Evolutionary conservation across 2,329 filamentous ascomycete species (phyloP).

Genomic region (Phaeosphaeriaceae sp.): DNA sequence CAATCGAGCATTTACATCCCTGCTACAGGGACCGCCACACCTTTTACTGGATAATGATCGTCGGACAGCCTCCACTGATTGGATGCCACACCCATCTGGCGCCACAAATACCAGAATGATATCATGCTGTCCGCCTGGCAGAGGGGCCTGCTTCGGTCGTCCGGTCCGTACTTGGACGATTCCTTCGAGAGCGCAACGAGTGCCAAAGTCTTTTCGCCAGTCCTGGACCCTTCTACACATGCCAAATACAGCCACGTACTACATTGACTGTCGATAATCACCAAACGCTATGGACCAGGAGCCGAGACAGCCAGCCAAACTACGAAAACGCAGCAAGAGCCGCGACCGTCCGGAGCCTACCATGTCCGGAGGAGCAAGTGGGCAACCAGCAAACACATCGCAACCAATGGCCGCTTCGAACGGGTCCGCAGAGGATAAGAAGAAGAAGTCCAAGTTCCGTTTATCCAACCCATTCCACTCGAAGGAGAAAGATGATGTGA

Average conservation of each 20-base stretch:
- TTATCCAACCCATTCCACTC: conserved; percentile 47
- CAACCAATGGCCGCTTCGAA: conserved; percentile 25
- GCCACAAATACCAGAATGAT: conserved; percentile 34
- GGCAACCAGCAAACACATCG: conserved; percentile 26
- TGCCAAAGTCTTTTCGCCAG: not conserved
- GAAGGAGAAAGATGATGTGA: conserved; percentile 33
- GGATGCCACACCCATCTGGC: conserved; percentile 29
- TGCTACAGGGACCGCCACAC: conserved; percentile 24
- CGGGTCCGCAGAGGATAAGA: conserved; percentile 34
- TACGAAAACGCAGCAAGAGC: conserved; percentile 40
- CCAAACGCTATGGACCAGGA: conserved; percentile 23
- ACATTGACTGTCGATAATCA: not conserved
- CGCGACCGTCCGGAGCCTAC: conserved; percentile 38
- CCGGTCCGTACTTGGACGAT: not conserved
- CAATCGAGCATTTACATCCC: conserved; percentile 30
- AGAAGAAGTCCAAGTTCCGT: conserved; percentile 48
- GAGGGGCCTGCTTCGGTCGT: conserved; percentile 5
- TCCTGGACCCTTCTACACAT: not conserved
- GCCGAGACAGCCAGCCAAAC: conserved; percentile 35
- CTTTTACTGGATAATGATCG: conserved; percentile 22
- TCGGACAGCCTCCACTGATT: conserved; percentile 16
- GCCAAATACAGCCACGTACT: not conserved
- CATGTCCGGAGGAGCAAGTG: conserved; percentile 28
- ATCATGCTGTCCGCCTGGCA: conserved; percentile 21
- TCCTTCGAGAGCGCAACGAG: not conserved